A percentile compares a stretch with the other conserved stretches of the same genome.
phyloP scores from a whole-genome alignment of 2,329 filamentous ascomycete genomes.

The Madurella mycetomatis region DNA sequence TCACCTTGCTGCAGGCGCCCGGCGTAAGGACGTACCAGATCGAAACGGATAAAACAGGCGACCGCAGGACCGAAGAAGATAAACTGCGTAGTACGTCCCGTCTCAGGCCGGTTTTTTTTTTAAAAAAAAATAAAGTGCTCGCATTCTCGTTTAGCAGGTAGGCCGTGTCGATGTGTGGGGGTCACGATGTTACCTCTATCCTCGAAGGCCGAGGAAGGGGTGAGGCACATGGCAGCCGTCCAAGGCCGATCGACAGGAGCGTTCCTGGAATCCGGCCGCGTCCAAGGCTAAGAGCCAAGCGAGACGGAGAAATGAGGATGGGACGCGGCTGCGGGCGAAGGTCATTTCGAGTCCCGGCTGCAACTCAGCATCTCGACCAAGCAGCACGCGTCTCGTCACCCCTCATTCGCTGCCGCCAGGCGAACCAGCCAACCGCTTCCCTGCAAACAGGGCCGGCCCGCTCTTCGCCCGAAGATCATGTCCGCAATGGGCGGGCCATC shows the following conservation, averaged over 20 bases:
- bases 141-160: background rate
- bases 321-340: background rate
- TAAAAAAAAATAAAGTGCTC: background rate
- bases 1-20: background rate
- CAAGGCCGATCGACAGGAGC: background rate
- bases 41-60: background rate
- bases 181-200: background rate
- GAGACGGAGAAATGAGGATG: constrained; percentile 5
- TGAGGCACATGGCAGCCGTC: background rate
- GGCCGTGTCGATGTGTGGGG: background rate
- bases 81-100: background rate
- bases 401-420: constrained; percentile 4
- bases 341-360: constrained; percentile 5
- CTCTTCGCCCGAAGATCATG: background rate
- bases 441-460: background rate
- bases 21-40: background rate
- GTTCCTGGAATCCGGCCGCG: background rate
- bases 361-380: constrained; percentile 1
- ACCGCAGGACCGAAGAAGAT: no score
- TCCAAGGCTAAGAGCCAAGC: background rate
- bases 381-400: background rate
- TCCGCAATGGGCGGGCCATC: no score
- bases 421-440: background rate
- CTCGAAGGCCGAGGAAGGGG: background rate
- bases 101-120: background rate